Conservation (phyloP, 208 protist species). For the Acanthamoeba culbertsoni region DNA sequence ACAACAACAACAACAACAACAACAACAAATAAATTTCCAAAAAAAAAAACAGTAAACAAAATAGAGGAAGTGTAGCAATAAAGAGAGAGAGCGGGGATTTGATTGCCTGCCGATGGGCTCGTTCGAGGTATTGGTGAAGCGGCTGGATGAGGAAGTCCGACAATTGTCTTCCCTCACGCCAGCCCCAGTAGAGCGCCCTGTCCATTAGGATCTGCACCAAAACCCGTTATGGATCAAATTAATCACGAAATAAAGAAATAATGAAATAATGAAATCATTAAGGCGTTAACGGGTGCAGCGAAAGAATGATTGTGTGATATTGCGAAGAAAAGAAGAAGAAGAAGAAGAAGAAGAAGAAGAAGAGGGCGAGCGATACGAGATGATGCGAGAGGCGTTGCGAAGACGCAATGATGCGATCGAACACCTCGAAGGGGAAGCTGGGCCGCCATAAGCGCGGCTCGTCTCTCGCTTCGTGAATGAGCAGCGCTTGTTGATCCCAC, state of each 20-base stretch:
- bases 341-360: no score
- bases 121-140: neutral
- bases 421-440: constrained; percentile 3
- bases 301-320: no score
- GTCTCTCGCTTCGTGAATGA: constrained; percentile 24
- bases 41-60: no score
- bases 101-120: neutral
- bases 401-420: constrained; percentile 13
- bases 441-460: constrained; percentile 16
- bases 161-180: neutral
- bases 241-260: neutral
- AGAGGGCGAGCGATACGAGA: neutral
- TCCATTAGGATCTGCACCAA: neutral
- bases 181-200: neutral
- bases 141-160: neutral
- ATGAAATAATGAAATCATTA: neutral
- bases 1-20: no score
- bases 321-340: no score
- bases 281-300: no score
- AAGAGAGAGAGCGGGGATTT: no score
- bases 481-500: constrained; percentile 13
- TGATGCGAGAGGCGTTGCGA: neutral
- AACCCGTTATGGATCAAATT: neutral
- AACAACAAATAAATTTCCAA: no score
- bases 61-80: no score